Evolutionary conservation across 345 rosid species (phyloP).

Genomic region (Cardamine chenopodiifolia): DNA sequence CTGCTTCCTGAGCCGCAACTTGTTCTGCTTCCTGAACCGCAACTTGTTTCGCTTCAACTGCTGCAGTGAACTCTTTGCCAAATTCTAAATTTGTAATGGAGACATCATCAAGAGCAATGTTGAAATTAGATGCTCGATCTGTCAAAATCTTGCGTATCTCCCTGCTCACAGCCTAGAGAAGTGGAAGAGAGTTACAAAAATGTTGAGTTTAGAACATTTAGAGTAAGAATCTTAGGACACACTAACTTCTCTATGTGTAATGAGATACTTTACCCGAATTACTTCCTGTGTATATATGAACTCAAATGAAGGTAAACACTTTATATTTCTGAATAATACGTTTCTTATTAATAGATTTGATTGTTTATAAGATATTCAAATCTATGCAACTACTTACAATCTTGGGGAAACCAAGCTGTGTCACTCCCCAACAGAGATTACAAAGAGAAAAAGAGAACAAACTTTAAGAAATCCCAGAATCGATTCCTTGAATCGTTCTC

Average conservation of each 20-base stretch:
- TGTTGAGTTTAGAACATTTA: background rate
- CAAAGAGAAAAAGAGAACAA: no score
- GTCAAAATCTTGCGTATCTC: constrained; percentile 78
- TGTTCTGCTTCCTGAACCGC: constrained; percentile 88
- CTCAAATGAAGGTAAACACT: no score
- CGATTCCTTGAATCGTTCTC: no score
- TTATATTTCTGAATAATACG: no score
- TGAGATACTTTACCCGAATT: no score
- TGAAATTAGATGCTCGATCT: constrained; percentile 63
- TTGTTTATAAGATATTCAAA: no score
- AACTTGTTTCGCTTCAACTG: constrained; percentile 86
- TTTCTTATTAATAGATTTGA: no score
- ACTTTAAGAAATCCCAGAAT: no score
- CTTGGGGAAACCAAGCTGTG: no score
- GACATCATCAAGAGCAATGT: constrained; percentile 68
- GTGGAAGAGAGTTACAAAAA: background rate
- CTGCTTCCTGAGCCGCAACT: constrained; percentile 90
- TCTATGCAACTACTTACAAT: no score
- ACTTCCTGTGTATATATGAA: no score
- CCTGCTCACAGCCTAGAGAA: constrained; percentile 45
- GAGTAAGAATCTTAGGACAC: background rate
- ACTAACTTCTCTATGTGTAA: constrained; percentile 71
- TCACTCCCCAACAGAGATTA: no score
- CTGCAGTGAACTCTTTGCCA: constrained; percentile 80
- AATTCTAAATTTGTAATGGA: constrained; percentile 75